These are phyloP conservation scores for Pichia cactophila DNA, from an alignment of 1,139 yeast species.

Conservation along the genomic window DNA sequence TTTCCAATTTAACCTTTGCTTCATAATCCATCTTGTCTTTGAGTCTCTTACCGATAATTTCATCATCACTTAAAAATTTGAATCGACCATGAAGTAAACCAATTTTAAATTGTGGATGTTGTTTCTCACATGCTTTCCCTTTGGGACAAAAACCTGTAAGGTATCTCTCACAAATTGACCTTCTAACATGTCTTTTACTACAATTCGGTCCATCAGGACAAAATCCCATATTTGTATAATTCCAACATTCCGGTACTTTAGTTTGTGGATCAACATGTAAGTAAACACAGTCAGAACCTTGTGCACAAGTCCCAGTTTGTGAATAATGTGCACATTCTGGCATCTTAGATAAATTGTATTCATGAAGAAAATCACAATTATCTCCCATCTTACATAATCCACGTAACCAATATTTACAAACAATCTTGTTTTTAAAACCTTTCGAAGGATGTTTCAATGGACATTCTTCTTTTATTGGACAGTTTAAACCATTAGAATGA, in stretches of 20 bases:
- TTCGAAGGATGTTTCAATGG: constrained; percentile 85
- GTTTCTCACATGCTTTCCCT: constrained; percentile 51
- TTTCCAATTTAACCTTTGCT: constrained; percentile 8
- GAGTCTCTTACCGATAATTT: constrained; percentile 23
- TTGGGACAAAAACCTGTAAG: constrained; percentile 90
- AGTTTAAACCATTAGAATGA: constrained; percentile 49
- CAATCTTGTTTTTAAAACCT: constrained; percentile 76
- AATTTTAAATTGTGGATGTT: constrained; percentile 50
- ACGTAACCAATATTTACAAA: constrained; percentile 96
- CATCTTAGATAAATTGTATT: constrained; percentile 88
- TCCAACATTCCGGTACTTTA: constrained; percentile 79
- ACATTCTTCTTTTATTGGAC: constrained; percentile 81
- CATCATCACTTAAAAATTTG: constrained; percentile 44
- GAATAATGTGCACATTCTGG: constrained; percentile 91
- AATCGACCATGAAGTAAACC: constrained; percentile 39
- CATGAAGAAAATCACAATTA: constrained; percentile 93
- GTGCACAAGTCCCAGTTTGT: constrained; percentile 88
- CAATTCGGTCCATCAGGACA: constrained; percentile 92
- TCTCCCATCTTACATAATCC: constrained; percentile 96
- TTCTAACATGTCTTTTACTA: constrained; percentile 71
- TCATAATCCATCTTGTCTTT: constrained; percentile 15
- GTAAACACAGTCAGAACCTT: constrained; percentile 89
- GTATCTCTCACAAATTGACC: constrained; percentile 73
- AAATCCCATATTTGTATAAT: constrained; percentile 71
- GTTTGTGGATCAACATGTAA: constrained; percentile 85